These are phyloP conservation scores for Zygosaccharomyces sapae DNA, from an alignment of 1,139 yeast species.

Conservation along the genomic window DNA sequence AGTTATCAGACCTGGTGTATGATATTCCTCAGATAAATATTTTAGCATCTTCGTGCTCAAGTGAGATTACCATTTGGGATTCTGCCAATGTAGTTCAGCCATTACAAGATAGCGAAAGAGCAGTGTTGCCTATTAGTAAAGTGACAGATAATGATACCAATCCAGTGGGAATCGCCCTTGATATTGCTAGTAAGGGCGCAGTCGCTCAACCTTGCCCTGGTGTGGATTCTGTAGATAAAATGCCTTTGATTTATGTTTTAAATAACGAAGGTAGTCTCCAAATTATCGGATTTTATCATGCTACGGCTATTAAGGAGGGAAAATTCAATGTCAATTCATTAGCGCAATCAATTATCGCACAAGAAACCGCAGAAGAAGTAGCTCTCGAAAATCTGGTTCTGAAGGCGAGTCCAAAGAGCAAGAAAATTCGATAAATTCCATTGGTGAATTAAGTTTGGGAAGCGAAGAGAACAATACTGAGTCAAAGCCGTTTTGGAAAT, in stretches of 20 bases:
- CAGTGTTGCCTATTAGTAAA: constrained; percentile 65
- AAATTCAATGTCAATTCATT: constrained; percentile 24
- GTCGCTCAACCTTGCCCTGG: constrained; percentile 55
- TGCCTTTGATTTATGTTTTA: constrained; percentile 62
- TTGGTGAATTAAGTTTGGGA: constrained; percentile 1
- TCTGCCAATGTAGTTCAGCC: constrained; percentile 39
- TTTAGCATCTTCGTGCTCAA: constrained; percentile 57
- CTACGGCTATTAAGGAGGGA: constrained; percentile 43
- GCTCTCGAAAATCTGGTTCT: background rate
- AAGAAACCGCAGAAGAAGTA: constrained; percentile 1
- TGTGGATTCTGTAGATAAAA: constrained; percentile 50
- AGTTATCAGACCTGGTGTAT: constrained; percentile 45
- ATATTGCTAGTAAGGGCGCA: constrained; percentile 44
- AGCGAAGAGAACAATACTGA: background rate
- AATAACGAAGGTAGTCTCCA: constrained; percentile 59
- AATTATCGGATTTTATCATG: constrained; percentile 63
- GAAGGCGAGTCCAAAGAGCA: background rate
- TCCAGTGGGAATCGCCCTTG: constrained; percentile 65
- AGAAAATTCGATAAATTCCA: background rate
- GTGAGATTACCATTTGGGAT: constrained; percentile 50
- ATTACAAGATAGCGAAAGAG: constrained; percentile 64
- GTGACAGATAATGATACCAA: constrained; percentile 64
- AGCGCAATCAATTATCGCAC: background rate
- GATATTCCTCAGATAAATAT: constrained; percentile 39
- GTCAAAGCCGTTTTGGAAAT: constrained; percentile 4